Evolutionary conservation across 2,329 filamentous ascomycete species (phyloP), one percentile per base, ranked within the genome.

Genomic region (Endoconidiophora polonica): DNA sequence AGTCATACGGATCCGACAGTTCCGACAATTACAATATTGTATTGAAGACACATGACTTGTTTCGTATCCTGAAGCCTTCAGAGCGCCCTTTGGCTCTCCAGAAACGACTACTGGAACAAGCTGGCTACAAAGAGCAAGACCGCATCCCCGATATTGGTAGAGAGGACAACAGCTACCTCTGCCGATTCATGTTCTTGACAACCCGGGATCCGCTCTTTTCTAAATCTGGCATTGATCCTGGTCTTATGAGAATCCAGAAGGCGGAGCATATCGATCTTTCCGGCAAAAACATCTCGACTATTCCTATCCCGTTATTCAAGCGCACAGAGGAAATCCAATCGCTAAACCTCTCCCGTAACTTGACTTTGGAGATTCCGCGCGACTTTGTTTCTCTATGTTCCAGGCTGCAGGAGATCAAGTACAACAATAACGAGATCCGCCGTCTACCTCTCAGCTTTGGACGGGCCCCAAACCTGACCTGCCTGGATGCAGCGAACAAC

Each of bases 141-240:
- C 79, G 79, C 38, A 79, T 98, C 43, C 90, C 95, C 62, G 91
- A 96, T 55, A 77, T 98, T 48, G 91, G 91, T 24, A 79, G 91
- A 52, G 91, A 98, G 64, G 91, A 98, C 68, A 94, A 96, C 63
- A 93, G 88, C 61, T 98, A 96, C 58, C 74, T 98, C 10, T 94
- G 88, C 61, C 84, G 91, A 4, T 96, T 98, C 66, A 86, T 91
- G 53, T 98, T 98, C 64, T 70, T 95, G 52, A 88, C 90, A 14
- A 67, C 63, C 18, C 26, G 43, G 7, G 52, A 54, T n/a, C 48
- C 44, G n/a, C 78, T 74, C 54, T 70, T 84, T 22, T 81, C 86
- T 56, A 50, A 49, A 12, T 88, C 90, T 10, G 46, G 42, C 6
- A 82, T 88, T 55, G 90, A 96, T 59, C 76, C 87, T 46, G 83